phyloP scores from a whole-genome alignment of 1,284 basidiomycete species.

The Inonotus obliquus region DNA sequence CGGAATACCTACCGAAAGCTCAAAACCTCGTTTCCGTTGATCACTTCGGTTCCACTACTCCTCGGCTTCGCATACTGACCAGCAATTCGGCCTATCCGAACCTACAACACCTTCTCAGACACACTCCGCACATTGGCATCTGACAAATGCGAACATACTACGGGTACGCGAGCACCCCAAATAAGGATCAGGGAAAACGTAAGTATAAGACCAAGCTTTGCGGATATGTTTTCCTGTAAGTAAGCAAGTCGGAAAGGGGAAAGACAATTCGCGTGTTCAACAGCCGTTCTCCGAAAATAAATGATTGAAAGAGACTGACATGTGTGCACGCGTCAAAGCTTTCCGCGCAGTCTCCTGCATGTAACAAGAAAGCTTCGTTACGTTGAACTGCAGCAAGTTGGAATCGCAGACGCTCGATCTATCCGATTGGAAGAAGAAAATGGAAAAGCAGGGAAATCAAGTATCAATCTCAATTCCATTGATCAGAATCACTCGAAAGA shows the following conservation, averaged over 20 bases:
- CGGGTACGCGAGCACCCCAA: conserved; percentile 90
- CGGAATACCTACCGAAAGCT: conserved; percentile 65
- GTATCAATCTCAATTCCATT: background rate
- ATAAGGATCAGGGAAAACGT: conserved; percentile 94
- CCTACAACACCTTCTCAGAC: conserved; percentile 32
- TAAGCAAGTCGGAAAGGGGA: background rate
- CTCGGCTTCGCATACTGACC: conserved; percentile 97
- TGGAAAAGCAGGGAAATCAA: background rate
- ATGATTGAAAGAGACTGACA: conserved; percentile 46
- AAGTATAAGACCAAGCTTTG: conserved; percentile 91
- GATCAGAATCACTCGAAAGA: background rate
- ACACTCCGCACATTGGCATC: background rate
- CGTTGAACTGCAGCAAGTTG: conserved; percentile 78
- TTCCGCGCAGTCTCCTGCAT: conserved; percentile 97
- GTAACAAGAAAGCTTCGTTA: conserved; percentile 91
- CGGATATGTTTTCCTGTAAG: conserved; percentile 83
- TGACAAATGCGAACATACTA: conserved; percentile 42
- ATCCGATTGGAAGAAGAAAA: background rate
- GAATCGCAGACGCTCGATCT: conserved; percentile 85
- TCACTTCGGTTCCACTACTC: conserved; percentile 79
- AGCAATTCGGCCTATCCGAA: conserved; percentile 88
- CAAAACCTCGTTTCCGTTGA: conserved; percentile 63
- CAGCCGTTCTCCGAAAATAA: too few species aligned
- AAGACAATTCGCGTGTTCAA: background rate
- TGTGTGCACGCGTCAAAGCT: conserved; percentile 89